Percentiles rank a stretch among this genome's conserved stretches.
Conservation (phyloP, 768 basidiomycete species). For the Suillus placidus region DNA sequence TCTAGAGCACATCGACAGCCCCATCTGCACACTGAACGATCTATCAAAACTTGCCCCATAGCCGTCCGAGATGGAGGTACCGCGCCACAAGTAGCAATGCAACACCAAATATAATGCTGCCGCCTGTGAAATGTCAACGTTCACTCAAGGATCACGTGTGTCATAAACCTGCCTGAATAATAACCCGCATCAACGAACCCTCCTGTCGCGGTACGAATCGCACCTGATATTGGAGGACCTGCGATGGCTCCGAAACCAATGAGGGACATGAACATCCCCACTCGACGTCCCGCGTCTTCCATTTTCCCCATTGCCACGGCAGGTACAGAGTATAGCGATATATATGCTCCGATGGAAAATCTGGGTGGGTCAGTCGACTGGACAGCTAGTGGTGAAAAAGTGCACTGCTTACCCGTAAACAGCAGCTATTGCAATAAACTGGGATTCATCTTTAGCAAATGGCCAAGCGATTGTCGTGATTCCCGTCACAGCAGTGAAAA, state of each 20-base stretch:
- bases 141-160: not conserved
- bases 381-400: not conserved
- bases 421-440: constrained; percentile 55
- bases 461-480: constrained; percentile 74
- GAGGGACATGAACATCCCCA: constrained; percentile 66
- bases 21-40: not conserved
- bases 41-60: constrained; percentile 38
- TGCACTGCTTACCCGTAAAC: constrained; percentile 61
- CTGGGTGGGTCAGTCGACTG: constrained; percentile 32
- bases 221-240: constrained; percentile 76
- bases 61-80: constrained; percentile 40
- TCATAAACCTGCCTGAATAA: constrained; percentile 42
- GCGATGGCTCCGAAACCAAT: constrained; percentile 62
- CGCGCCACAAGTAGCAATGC: constrained; percentile 43
- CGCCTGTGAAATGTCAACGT: constrained; percentile 27
- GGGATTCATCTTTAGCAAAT: constrained; percentile 46
- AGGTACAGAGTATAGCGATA: constrained; percentile 57
- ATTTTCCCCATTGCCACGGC: constrained; percentile 62
- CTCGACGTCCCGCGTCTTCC: constrained; percentile 63
- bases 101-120: constrained; percentile 44
- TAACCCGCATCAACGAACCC: constrained; percentile 40
- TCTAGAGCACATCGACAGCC: not conserved
- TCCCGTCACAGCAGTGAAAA: constrained; percentile 57
- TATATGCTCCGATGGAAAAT: constrained; percentile 63
- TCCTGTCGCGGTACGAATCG: constrained; percentile 55